phyloP scores from a whole-genome alignment of 768 basidiomycete genomes.

The Rhodocollybia butyracea region DNA sequence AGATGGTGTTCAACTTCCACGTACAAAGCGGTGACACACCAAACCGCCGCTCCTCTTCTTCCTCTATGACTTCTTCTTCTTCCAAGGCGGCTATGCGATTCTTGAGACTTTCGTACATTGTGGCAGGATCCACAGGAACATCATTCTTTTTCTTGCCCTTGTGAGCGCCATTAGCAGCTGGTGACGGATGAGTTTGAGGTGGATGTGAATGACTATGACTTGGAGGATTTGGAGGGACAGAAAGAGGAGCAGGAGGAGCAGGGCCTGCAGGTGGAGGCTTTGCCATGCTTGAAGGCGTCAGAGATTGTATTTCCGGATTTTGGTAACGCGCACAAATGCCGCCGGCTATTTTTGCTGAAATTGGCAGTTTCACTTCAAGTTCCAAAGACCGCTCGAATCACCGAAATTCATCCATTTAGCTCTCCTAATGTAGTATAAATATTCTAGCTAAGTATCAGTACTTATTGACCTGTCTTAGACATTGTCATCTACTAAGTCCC shows the following conservation, averaged over 20 bases:
- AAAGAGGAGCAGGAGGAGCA: slow-evolving; percentile 58
- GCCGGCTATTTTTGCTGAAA: no score
- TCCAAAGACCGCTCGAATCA: no score
- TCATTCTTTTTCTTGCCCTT: slow-evolving; percentile 75
- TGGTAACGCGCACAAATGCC: no score
- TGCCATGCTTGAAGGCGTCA: slow-evolving; percentile 32
- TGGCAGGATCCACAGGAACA: slow-evolving; percentile 71
- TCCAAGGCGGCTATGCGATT: slow-evolving; percentile 86
- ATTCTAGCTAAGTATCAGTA: no score
- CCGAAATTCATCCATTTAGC: no score
- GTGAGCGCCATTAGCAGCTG: slow-evolving; percentile 39
- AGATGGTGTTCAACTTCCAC: slow-evolving; percentile 4
- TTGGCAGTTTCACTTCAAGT: no score
- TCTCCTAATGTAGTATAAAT: no score
- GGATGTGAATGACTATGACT: slow-evolving; percentile 33
- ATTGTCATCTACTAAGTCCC: no score
- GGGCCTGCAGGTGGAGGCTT: slow-evolving; percentile 58
- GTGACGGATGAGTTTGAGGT: slow-evolving; percentile 29
- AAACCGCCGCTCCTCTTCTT: slow-evolving; percentile 80
- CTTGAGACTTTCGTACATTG: slow-evolving; percentile 87
- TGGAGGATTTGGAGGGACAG: slow-evolving; percentile 54
- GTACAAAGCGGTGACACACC: slow-evolving; percentile 47
- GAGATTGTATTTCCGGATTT: no score
- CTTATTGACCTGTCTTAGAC: no score
- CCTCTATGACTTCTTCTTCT: slow-evolving; percentile 82